These are phyloP conservation scores for Asterophora lycoperdoides DNA, from an alignment of 768 basidiomycete species.

Conservation along the genomic window DNA sequence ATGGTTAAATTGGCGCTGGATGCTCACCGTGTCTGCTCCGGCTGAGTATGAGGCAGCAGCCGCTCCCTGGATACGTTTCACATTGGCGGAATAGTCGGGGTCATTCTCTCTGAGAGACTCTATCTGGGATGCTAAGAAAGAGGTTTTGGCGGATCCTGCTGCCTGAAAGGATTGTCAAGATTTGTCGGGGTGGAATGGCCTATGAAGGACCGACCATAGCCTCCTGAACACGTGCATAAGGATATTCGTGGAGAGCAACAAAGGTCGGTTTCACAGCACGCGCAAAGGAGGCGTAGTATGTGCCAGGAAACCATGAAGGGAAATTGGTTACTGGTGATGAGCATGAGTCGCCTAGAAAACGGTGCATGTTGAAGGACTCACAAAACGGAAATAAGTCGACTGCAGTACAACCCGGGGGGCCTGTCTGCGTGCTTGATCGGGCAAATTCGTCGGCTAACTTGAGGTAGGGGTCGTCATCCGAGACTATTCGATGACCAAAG, in stretches of 20 bases:
- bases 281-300: conserved; percentile 14
- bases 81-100: not conserved
- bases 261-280: conserved; percentile 3
- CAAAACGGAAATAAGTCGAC: conserved; percentile 23
- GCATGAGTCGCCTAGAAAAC: no score
- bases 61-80: not conserved
- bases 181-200: not conserved
- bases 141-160: conserved; percentile 14
- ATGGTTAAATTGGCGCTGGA: not conserved
- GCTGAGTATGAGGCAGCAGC: not conserved
- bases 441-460: conserved; percentile 15
- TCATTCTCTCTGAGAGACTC: not conserved
- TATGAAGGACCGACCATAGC: conserved; percentile 11
- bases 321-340: conserved; percentile 1
- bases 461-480: conserved; percentile 23
- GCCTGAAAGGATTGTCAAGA: conserved; percentile 7
- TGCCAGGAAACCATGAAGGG: conserved; percentile 22
- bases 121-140: conserved; percentile 16
- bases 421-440: conserved; percentile 4
- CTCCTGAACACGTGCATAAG: conserved; percentile 7
- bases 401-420: conserved; percentile 15
- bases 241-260: conserved; percentile 11
- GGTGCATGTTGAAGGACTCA: conserved; percentile 3
- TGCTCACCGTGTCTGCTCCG: not conserved
- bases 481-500: conserved; percentile 21